A percentile compares a stretch with the other conserved stretches of the same genome.
Conservation (phyloP, 1,284 basidiomycete genomes). For the Nidula niveotomentosa region DNA sequence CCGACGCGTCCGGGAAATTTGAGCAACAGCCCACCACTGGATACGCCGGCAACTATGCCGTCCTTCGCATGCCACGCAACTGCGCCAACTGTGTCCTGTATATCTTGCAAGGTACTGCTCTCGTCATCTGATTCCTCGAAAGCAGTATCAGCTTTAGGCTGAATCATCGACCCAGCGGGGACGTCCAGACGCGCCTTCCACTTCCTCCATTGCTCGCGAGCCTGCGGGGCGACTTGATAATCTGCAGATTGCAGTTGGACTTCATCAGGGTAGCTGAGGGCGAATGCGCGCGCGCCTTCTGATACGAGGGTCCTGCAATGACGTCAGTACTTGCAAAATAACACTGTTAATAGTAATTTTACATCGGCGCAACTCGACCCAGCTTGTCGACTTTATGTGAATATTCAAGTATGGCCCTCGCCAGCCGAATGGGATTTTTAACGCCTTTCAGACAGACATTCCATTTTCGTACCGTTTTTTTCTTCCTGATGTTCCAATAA, state of each 20-base stretch:
- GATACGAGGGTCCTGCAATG: slow-evolving; percentile 43
- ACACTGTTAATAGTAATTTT: slow-evolving; percentile 13
- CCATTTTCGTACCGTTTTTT: no score
- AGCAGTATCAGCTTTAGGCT: no score
- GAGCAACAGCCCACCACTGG: slow-evolving; percentile 74
- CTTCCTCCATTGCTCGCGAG: slow-evolving; percentile 52
- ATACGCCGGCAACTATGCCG: slow-evolving; percentile 67
- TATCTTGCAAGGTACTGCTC: slow-evolving; percentile 15
- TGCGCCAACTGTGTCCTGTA: slow-evolving; percentile 79
- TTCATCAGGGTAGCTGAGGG: slow-evolving; percentile 21
- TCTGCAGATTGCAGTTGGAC: slow-evolving; percentile 37
- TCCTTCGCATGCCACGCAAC: slow-evolving; percentile 46
- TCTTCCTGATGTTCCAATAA: no score
- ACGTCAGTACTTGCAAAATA: not conserved
- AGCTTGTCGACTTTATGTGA: slow-evolving; percentile 47
- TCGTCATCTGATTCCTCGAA: no score
- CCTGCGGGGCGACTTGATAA: slow-evolving; percentile 45
- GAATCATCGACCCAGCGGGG: not conserved
- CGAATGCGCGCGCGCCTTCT: slow-evolving; percentile 54
- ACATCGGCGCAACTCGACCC: slow-evolving; percentile 70
- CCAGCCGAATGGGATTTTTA: slow-evolving; percentile 64
- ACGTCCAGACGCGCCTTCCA: slow-evolving; percentile 54
- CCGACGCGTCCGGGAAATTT: slow-evolving; percentile 71
- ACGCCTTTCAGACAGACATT: slow-evolving; percentile 39
- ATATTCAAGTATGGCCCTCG: slow-evolving; percentile 53